phyloP scores from a whole-genome alignment of 116 monocot species.

The Trichopus zeylanicus region DNA sequence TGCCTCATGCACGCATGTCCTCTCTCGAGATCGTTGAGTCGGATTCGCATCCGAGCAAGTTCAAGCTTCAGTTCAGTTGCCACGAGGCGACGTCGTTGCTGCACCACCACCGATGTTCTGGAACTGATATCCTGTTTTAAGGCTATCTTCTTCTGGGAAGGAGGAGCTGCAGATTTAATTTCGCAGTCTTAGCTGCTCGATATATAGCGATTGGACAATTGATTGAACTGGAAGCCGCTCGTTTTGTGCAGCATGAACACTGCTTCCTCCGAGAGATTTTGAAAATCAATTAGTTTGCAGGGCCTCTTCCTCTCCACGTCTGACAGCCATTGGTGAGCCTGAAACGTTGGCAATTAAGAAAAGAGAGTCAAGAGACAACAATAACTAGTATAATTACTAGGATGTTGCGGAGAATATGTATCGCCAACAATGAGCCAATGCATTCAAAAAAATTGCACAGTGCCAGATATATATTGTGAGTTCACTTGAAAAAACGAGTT shows the following conservation, averaged over 20 bases:
- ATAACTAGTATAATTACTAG: no score
- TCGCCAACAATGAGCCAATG: no score
- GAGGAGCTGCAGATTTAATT: constrained; percentile 27
- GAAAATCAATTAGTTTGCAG: constrained; percentile 59
- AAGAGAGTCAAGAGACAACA: no score
- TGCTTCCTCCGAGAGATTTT: constrained; percentile 64
- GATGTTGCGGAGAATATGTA: no score
- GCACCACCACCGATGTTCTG: constrained; percentile 16
- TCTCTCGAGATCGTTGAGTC: constrained; percentile 62
- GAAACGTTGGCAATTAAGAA: no score
- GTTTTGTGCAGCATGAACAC: constrained; percentile 60
- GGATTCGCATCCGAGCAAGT: constrained; percentile 34
- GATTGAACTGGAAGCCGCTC: constrained; percentile 61
- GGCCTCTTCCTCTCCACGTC: constrained; percentile 48
- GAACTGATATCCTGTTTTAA: constrained; percentile 21
- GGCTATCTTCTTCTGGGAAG: constrained; percentile 19
- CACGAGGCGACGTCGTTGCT: constrained; percentile 36
- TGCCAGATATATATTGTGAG: no score
- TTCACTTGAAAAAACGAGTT: no score
- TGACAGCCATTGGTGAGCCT: constrained; percentile 51
- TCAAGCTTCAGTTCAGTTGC: constrained; percentile 70
- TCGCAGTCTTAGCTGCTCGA: constrained; percentile 51
- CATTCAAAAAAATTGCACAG: no score
- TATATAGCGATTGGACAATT: constrained; percentile 55
- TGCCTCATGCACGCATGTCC: constrained; percentile 50